Evolutionary conservation across 1,139 yeast genomes (phyloP).

Genomic region (Suhomyces kunorum): DNA sequence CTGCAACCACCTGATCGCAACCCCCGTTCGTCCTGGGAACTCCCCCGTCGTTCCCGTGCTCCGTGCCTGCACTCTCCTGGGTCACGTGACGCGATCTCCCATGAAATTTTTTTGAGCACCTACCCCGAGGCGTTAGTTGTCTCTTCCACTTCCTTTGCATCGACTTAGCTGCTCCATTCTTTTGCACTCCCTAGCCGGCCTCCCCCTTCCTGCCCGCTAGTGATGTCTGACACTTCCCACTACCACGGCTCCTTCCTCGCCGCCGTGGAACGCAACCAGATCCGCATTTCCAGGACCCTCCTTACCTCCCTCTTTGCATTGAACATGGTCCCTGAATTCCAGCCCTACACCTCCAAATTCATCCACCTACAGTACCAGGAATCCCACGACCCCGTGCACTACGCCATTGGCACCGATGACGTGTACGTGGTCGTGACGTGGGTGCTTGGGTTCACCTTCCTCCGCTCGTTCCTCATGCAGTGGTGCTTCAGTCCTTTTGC

Average conservation of each 20-base stretch:
- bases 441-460: conserved; percentile 57
- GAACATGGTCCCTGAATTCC: conserved; percentile 27
- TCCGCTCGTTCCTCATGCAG: conserved; percentile 63
- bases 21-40: no score
- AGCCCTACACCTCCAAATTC: conserved; percentile 43
- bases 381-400: conserved; percentile 21
- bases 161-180: background rate
- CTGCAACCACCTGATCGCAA: no score
- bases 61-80: background rate
- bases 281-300: conserved; percentile 35
- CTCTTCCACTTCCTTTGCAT: conserved; percentile 3
- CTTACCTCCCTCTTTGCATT: conserved; percentile 30
- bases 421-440: conserved; percentile 55
- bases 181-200: no score
- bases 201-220: background rate
- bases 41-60: background rate
- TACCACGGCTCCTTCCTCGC: conserved; percentile 28
- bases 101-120: conserved; percentile 4
- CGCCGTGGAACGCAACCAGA: conserved; percentile 41
- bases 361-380: conserved; percentile 48
- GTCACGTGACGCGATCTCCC: conserved; percentile 2
- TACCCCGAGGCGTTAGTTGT: conserved; percentile 1
- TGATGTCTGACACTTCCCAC: conserved; percentile 2
- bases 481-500: conserved; percentile 63
- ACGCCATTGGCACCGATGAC: conserved; percentile 62